Evolutionary conservation across 2,329 filamentous ascomycete genomes (phyloP).

Genomic region (Raffaelea arxii): DNA sequence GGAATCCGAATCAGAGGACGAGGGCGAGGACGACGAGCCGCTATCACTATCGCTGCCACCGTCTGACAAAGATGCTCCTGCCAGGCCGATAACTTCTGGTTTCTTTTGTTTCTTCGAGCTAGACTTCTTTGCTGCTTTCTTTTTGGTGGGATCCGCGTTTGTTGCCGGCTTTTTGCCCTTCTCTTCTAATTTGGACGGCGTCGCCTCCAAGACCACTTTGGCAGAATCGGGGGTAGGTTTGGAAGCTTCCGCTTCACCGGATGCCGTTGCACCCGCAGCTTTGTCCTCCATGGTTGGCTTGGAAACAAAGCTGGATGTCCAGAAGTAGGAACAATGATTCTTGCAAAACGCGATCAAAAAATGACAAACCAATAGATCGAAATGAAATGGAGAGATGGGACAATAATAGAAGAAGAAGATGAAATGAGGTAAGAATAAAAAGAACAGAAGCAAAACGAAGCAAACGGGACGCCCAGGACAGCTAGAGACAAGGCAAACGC

Average conservation of each 20-base stretch:
- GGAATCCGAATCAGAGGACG: constrained; percentile 17
- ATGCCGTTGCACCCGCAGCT: constrained; percentile 12
- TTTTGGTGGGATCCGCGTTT: constrained; percentile 10
- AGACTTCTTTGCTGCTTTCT: constrained; percentile 19
- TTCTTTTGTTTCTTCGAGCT: constrained; percentile 14
- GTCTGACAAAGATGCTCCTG: not conserved
- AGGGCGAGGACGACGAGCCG: constrained; percentile 14
- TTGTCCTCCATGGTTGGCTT: constrained; percentile 15
- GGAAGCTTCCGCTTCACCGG: constrained; percentile 14
- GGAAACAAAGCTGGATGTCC: no score
- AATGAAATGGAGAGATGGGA: not conserved
- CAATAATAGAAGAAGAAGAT: not conserved
- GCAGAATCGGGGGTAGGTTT: constrained; percentile 1
- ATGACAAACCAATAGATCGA: not conserved
- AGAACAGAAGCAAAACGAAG: not conserved
- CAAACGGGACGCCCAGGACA: no score
- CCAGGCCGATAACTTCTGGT: constrained; percentile 11
- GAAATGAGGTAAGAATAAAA: not conserved
- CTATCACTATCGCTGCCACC: constrained; percentile 10
- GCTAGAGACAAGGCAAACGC: no score
- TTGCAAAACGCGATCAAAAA: not conserved
- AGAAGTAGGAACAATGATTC: not conserved
- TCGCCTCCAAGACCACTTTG: no score
- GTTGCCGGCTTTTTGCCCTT: constrained; percentile 12
- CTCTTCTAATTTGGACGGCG: constrained; percentile 13